Base-by-base conservation (phyloP, 1,284 basidiomycete species). In the Marasmius sp. region DNA sequence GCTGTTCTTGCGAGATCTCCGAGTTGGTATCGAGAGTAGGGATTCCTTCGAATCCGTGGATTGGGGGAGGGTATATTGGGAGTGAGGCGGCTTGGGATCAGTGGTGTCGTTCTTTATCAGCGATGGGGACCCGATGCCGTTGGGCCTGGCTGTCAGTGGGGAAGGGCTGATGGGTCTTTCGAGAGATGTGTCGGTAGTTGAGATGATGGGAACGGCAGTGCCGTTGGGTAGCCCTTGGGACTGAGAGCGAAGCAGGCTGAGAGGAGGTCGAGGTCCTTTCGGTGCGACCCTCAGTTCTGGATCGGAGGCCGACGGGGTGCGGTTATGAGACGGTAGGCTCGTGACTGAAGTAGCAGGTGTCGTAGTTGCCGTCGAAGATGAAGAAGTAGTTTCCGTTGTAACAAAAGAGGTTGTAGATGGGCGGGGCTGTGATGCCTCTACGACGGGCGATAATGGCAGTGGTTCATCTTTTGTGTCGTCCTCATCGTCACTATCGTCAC, bases 11-110 rank as follows among this genome's bases (percentile, higher is more conserved):
- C 45, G 20, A 3, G 41, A 34, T 2, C 52, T 34, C 67, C 62
- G 50, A n/a, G 61, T 53, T 49, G 68, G n/a, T 41, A 60, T 60
- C 53, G 69, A 68, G 14, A 64, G 65, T 3, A 65, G 50, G 5
- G 68, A 64, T 11, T 61, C 57, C 27, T 61, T 45, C 22, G 54
- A 60, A 5, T 48, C 45, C n/a, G 16, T 10, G 7, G 45, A 47
- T 8, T 47, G 45, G 9, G 45, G 16, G 16, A 14, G 45, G 45
- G 45, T 47, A 47, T 47, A 20, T 16, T 47, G 8, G 8, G 9
- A 6, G 16, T n/a, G 45, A 47, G 27, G 27, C 5, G 27, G 5
- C 27, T 6, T 8, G 14, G 16, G 8, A 47, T 47, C 20, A 20
- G 7, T n/a, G 45, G 45, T n/a, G 20, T 47, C 2, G 14, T 47